Percentiles rank a stretch among this genome's conserved stretches.
These are phyloP conservation scores for Metarhizium brunneum DNA, from an alignment of 2,329 filamentous ascomycete genomes.

Conservation along the genomic window DNA sequence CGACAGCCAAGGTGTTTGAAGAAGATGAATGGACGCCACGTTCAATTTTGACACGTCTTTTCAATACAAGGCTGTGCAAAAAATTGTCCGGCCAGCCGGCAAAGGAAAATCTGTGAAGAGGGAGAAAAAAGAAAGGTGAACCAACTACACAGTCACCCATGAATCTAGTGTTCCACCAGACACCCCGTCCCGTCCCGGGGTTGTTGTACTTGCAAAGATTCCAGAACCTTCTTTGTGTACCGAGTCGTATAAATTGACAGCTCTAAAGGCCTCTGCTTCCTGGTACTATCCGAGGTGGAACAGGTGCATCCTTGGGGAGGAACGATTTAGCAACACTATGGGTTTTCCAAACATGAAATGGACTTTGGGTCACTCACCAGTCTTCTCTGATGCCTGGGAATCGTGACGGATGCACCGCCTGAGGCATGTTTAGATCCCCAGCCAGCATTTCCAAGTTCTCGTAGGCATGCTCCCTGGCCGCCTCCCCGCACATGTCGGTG, in stretches of 20 bases:
- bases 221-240: neutral
- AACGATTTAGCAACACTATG: neutral
- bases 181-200: too few species aligned
- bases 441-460: slow-evolving; percentile 12
- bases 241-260: neutral
- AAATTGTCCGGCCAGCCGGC: too few species aligned
- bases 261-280: neutral
- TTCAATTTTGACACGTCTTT: too few species aligned
- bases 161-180: too few species aligned
- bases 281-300: neutral
- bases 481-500: slow-evolving; percentile 4
- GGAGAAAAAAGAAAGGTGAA: too few species aligned
- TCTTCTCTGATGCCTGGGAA: slow-evolving; percentile 6
- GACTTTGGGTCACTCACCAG: slow-evolving; percentile 9
- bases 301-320: neutral
- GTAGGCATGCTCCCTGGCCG: slow-evolving; percentile 7
- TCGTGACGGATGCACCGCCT: slow-evolving; percentile 6
- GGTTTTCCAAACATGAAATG: too few species aligned
- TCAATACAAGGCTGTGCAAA: too few species aligned
- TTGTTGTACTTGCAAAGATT: neutral
- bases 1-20: too few species aligned
- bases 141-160: too few species aligned
- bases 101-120: too few species aligned
- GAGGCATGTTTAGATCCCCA: slow-evolving; percentile 13
- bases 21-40: too few species aligned